phyloP scores from a whole-genome alignment of 768 basidiomycete species.

The Obba rivulosa region DNA sequence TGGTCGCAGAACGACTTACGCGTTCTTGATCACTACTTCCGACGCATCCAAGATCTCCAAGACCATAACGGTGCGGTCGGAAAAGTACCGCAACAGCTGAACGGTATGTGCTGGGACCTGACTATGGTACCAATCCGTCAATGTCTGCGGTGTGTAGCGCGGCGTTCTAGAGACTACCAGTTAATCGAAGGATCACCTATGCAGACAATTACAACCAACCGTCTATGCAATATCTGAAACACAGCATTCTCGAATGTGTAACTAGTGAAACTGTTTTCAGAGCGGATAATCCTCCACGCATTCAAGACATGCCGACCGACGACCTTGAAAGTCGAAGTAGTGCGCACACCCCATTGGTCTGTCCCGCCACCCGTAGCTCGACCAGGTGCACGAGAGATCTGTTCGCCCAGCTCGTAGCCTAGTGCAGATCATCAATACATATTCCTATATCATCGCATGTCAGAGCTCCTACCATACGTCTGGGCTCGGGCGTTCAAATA shows the following conservation, averaged over 20 bases:
- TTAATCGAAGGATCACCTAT: neutral
- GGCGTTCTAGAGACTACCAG: constrained; percentile 51
- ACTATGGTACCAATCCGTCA: constrained; percentile 69
- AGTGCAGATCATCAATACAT: neutral
- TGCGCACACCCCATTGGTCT: constrained; percentile 68
- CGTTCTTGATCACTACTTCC: constrained; percentile 84
- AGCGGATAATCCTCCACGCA: constrained; percentile 87
- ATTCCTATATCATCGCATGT: neutral
- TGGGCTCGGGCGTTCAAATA: constrained; percentile 70
- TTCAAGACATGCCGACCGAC: constrained; percentile 90
- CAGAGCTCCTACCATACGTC: constrained; percentile 43
- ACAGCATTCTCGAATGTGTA: constrained; percentile 90
- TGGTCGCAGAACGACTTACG: constrained; percentile 45
- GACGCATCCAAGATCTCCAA: constrained; percentile 77
- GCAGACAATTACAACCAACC: constrained; percentile 41
- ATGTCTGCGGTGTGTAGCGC: constrained; percentile 54
- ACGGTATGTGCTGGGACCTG: constrained; percentile 47
- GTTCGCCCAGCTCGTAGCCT: constrained; percentile 72
- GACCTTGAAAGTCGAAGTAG: constrained; percentile 79
- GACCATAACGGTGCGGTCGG: constrained; percentile 58
- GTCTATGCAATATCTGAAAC: constrained; percentile 69
- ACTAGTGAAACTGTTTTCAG: constrained; percentile 68
- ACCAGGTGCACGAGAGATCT: constrained; percentile 72
- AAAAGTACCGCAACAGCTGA: constrained; percentile 57
- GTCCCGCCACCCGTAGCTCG: constrained; percentile 29